phyloP scores from a whole-genome alignment of 441 rosid species.

The Adansonia grandidieri region DNA sequence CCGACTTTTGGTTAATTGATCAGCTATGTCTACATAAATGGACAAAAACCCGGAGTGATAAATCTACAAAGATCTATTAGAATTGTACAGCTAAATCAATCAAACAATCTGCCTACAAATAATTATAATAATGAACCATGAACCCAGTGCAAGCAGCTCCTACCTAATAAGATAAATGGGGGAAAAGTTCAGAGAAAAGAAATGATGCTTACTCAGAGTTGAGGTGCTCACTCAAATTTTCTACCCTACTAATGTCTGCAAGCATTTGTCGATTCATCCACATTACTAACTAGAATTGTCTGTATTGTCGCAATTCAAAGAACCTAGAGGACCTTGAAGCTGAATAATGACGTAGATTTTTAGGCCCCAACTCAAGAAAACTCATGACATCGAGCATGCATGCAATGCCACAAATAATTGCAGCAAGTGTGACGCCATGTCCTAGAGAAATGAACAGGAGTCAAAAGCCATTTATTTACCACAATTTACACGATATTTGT shows the following conservation, averaged over 20 bases:
- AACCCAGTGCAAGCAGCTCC: background rate
- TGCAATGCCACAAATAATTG: constrained; percentile 11
- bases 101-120: background rate
- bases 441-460: background rate
- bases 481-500: background rate
- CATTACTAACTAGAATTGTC: constrained; percentile 4
- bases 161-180: background rate
- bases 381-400: background rate
- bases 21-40: background rate
- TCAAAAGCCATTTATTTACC: background rate
- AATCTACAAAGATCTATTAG: background rate
- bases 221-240: constrained; percentile 6
- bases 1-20: background rate
- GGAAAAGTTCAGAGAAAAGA: background rate
- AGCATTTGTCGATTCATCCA: background rate
- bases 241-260: background rate
- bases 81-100: background rate
- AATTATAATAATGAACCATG: background rate
- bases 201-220: background rate
- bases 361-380: constrained; percentile 3
- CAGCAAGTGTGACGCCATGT: background rate
- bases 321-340: background rate
- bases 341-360: background rate
- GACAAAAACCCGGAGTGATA: background rate
- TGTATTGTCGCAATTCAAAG: constrained; percentile 1